phyloP scores from a whole-genome alignment of 305 asterid species.

The Fraxinus sp. region DNA sequence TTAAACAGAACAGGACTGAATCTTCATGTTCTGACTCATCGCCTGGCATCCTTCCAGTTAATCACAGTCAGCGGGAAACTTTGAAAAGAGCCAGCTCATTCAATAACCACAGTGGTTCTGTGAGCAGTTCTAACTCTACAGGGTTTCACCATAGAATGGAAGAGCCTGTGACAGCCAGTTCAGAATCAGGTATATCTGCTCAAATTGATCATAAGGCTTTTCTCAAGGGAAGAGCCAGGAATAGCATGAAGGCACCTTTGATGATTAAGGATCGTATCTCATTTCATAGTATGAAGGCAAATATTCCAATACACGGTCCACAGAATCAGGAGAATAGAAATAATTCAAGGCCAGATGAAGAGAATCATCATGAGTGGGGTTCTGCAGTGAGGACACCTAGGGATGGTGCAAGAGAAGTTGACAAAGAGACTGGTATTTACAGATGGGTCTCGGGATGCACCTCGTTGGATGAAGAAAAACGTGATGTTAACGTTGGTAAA shows the following conservation, averaged over 20 bases:
- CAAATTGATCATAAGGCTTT: slow-evolving; percentile 32
- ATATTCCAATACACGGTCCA: not conserved
- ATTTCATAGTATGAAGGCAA: slow-evolving; percentile 20
- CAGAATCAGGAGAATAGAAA: not conserved
- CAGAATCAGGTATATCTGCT: slow-evolving; percentile 35
- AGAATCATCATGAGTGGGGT: slow-evolving; percentile 17
- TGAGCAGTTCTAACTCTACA: slow-evolving; percentile 34
- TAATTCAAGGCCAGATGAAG: not conserved
- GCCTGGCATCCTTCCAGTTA: slow-evolving; percentile 26
- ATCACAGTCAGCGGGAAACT: slow-evolving; percentile 35
- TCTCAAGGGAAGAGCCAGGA: slow-evolving; percentile 25
- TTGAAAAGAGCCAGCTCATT: slow-evolving; percentile 36
- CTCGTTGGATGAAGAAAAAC: not conserved
- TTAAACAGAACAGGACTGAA: slow-evolving; percentile 39
- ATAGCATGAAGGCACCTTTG: slow-evolving; percentile 23
- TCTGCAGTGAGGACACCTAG: slow-evolving; percentile 1
- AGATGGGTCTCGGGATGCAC: not conserved
- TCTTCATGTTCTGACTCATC: slow-evolving; percentile 60
- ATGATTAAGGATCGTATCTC: slow-evolving; percentile 12
- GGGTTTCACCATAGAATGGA: slow-evolving; percentile 30
- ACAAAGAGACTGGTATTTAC: not conserved
- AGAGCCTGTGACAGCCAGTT: slow-evolving; percentile 39
- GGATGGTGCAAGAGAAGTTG: not conserved
- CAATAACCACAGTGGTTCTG: slow-evolving; percentile 28
- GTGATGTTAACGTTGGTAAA: slow-evolving; percentile 3